Evolutionary conservation across 345 rosid species (phyloP).

Genomic region (Stellera chamaejasme): DNA sequence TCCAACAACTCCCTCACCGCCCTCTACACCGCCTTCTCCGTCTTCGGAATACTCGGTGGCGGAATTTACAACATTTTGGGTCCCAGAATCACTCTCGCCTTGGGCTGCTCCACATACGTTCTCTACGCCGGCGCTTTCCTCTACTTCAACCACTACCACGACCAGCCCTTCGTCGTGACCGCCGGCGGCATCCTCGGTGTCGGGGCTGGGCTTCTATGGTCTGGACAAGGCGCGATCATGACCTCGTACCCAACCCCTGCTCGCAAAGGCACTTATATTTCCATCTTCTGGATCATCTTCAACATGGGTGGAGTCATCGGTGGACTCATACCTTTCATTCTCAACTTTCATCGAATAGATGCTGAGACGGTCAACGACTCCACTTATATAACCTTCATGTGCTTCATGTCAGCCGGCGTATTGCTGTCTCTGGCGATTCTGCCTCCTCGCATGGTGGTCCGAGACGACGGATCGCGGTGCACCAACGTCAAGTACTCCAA

Average conservation of each 20-base stretch:
- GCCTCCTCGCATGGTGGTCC: slow-evolving; percentile 35
- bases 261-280: slow-evolving; percentile 51
- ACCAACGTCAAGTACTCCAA: slow-evolving; percentile 38
- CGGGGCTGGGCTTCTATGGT: slow-evolving; percentile 68
- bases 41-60: slow-evolving; percentile 58
- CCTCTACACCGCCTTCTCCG: slow-evolving; percentile 52
- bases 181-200: slow-evolving; percentile 52
- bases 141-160: slow-evolving; percentile 43
- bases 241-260: slow-evolving; percentile 47
- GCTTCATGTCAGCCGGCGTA: slow-evolving; percentile 43
- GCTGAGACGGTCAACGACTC: slow-evolving; percentile 42
- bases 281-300: slow-evolving; percentile 57
- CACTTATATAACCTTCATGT: slow-evolving; percentile 56
- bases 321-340: slow-evolving; percentile 50
- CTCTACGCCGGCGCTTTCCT: slow-evolving; percentile 60
- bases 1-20: slow-evolving; percentile 64
- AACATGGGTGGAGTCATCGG: slow-evolving; percentile 71
- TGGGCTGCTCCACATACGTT: slow-evolving; percentile 52
- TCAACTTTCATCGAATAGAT: slow-evolving; percentile 28
- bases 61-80: slow-evolving; percentile 62
- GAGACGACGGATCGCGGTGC: slow-evolving; percentile 43
- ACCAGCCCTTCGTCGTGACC: slow-evolving; percentile 39
- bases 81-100: slow-evolving; percentile 41
- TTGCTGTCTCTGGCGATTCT: slow-evolving; percentile 38
- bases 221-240: slow-evolving; percentile 68